Conservation (phyloP, 2,329 filamentous ascomycete species). For the Aspergillus uvarum region DNA sequence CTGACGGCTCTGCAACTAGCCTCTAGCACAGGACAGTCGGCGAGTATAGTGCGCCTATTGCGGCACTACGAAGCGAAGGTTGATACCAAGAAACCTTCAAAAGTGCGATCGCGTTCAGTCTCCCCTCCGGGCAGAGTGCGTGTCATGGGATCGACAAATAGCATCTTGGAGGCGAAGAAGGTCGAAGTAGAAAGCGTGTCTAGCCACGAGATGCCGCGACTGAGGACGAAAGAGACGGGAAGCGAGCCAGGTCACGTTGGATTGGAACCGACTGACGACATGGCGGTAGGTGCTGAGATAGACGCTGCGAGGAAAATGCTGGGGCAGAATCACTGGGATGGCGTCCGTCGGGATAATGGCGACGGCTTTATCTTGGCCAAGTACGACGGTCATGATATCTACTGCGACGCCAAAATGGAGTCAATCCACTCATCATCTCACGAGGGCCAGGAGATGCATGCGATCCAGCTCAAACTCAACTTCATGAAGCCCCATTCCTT, state of each 20-base stretch:
- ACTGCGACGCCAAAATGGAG: slow-evolving; percentile 7
- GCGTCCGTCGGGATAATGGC: slow-evolving; percentile 4
- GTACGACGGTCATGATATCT: slow-evolving; percentile 7
- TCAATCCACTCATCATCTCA: neutral
- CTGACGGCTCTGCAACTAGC: neutral
- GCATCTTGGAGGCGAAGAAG: neutral
- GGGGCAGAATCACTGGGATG: slow-evolving; percentile 1
- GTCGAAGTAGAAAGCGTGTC: neutral
- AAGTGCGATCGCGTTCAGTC: neutral
- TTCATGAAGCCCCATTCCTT: slow-evolving; percentile 9
- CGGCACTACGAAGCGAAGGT: neutral
- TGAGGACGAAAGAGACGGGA: neutral
- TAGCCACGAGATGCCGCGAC: neutral
- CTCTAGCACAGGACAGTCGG: neutral
- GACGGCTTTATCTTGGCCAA: slow-evolving; percentile 8
- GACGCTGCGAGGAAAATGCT: neutral
- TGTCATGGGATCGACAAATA: neutral
- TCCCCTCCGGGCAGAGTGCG: neutral
- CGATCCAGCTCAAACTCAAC: slow-evolving; percentile 7
- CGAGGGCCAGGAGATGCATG: slow-evolving; percentile 6
- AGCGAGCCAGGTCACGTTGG: neutral
- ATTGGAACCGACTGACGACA: neutral
- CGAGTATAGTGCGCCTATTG: neutral
- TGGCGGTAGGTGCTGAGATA: neutral
- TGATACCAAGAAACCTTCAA: neutral